A percentile compares a stretch with the other conserved stretches of the same genome.
phyloP scores from a whole-genome alignment of 768 basidiomycete genomes.

The Leccinum arenicola region DNA sequence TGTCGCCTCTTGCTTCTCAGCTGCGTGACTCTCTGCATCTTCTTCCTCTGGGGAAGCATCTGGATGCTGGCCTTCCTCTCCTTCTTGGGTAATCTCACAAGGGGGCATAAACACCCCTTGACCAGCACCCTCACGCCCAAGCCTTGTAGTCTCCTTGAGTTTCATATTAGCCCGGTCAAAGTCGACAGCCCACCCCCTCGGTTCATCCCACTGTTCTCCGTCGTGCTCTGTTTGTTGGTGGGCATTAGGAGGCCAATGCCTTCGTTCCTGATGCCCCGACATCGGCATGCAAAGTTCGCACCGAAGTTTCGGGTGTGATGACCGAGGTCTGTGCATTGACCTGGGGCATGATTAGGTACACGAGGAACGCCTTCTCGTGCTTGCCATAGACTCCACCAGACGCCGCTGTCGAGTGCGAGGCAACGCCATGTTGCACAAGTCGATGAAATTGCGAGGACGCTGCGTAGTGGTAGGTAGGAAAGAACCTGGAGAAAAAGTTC shows the following conservation, averaged over 20 bases:
- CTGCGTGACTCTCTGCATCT: conserved; percentile 3
- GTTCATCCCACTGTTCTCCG: conserved; percentile 26
- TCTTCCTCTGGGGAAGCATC: conserved; percentile 6
- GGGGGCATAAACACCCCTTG: conserved; percentile 21
- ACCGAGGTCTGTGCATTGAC: conserved; percentile 10
- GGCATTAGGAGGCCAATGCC: conserved; percentile 30
- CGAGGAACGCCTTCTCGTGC: conserved; percentile 30
- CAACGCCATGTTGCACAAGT: conserved; percentile 62
- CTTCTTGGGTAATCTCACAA: conserved; percentile 7
- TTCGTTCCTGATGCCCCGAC: conserved; percentile 28
- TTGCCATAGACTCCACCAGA: conserved; percentile 75
- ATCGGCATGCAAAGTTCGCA: conserved; percentile 23
- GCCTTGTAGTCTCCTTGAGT: conserved; percentile 21
- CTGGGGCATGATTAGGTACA: conserved; percentile 18
- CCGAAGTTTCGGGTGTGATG: conserved; percentile 20
- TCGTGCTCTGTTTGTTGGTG: conserved; percentile 25
- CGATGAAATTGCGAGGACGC: conserved; percentile 47
- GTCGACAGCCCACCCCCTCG: conserved; percentile 48
- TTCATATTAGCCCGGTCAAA: conserved; percentile 31
- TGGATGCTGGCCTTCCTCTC: conserved; percentile 12
- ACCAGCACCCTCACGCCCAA: conserved; percentile 9
- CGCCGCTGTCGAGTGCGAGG: conserved; percentile 67
- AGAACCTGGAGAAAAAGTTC: conserved; percentile 78
- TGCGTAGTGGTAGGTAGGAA: conserved; percentile 53
- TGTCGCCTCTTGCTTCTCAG: conserved; percentile 10